Evolutionary conservation across 2,329 filamentous ascomycete species (phyloP).

Genomic region (Penicillium sp.): DNA sequence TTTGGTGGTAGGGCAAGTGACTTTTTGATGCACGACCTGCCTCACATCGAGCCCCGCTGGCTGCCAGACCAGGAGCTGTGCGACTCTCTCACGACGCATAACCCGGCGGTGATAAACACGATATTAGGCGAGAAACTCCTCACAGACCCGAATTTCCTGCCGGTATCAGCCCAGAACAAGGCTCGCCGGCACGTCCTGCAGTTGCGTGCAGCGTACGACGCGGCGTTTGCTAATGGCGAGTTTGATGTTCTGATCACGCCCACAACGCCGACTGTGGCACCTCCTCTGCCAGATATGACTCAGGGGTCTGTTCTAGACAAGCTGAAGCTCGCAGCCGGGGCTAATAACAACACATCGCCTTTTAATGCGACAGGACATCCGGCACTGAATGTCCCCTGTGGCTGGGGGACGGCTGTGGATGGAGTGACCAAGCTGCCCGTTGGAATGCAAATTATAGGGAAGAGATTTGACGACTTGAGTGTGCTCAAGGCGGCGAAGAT

Average conservation of each 20-base stretch:
- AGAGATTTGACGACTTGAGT: conserved; percentile 20
- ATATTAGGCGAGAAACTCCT: conserved; percentile 42
- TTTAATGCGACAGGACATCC: conserved; percentile 59
- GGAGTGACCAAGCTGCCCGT: conserved; percentile 43
- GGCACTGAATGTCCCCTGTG: conserved; percentile 51
- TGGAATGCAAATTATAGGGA: conserved; percentile 52
- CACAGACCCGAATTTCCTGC: conserved; percentile 18
- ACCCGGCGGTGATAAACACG: conserved; percentile 31
- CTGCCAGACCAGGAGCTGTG: conserved; percentile 36
- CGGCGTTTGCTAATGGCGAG: conserved; percentile 26
- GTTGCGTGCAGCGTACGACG: conserved; percentile 45
- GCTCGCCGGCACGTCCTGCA: conserved; percentile 42
- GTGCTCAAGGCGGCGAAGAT: conserved; percentile 21
- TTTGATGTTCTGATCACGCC: conserved; percentile 47
- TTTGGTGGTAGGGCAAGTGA: conserved; percentile 20
- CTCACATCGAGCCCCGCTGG: conserved; percentile 23
- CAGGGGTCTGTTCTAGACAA: conserved; percentile 37
- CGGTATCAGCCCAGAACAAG: conserved; percentile 34
- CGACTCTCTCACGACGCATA: conserved; percentile 30
- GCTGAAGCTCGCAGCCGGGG: conserved; percentile 39
- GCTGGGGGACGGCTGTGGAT: conserved; percentile 41
- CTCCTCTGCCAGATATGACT: conserved; percentile 33
- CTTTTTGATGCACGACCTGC: conserved; percentile 25
- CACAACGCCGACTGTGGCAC: conserved; percentile 41
- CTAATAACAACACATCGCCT: conserved; percentile 54